Conservation (phyloP, 2,329 filamentous ascomycete species). For the Colletotrichum camelliae region DNA sequence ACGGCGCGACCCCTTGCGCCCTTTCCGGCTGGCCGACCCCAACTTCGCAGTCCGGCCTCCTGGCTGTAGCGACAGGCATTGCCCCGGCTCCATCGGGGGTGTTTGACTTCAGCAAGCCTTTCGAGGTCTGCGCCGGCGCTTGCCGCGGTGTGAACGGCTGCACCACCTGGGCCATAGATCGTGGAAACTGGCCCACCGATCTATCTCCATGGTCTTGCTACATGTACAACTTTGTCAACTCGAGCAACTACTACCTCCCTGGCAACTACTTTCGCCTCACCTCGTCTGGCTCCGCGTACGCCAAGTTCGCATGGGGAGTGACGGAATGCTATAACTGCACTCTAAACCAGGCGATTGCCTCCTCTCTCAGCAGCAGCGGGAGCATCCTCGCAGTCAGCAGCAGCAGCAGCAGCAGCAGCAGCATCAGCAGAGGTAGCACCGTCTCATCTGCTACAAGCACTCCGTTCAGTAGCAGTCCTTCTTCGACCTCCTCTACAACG, state of each 20-base stretch:
- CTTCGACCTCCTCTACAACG: background rate
- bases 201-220: background rate
- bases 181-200: background rate
- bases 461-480: background rate
- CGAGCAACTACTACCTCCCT: background rate
- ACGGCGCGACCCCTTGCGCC: background rate
- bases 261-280: background rate
- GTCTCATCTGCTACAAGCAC: background rate
- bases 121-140: background rate
- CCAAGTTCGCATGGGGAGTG: background rate
- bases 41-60: background rate
- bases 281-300: background rate
- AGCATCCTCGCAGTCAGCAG: background rate
- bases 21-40: conserved; percentile 5
- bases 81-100: background rate
- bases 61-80: background rate
- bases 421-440: background rate
- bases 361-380: background rate
- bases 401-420: background rate
- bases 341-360: background rate
- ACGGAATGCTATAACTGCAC: background rate
- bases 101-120: background rate
- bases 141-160: background rate
- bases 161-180: background rate
- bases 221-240: background rate